A percentile compares a stretch with the other conserved stretches of the same genome.
phyloP scores from a whole-genome alignment of 306 rosid species.

The Senna tora region DNA sequence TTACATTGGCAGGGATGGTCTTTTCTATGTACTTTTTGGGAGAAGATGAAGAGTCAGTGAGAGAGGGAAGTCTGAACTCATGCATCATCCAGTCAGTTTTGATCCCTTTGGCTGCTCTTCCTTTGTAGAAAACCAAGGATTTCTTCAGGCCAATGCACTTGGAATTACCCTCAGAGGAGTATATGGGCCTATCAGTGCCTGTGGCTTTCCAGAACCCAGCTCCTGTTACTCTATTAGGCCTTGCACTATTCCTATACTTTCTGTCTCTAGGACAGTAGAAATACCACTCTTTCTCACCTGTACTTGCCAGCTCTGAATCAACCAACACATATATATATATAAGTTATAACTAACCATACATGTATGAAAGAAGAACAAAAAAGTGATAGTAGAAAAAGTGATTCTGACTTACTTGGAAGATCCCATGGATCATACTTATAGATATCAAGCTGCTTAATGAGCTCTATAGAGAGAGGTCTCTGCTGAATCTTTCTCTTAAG shows the following conservation, averaged over 20 bases:
- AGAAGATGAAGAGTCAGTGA: slow-evolving; percentile 52
- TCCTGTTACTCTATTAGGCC: slow-evolving; percentile 90
- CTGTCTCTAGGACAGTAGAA: slow-evolving; percentile 94
- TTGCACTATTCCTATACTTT: slow-evolving; percentile 88
- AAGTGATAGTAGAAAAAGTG: too few relatives aligned
- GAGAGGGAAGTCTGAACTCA: slow-evolving; percentile 86
- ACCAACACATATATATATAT: too few relatives aligned
- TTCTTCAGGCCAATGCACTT: slow-evolving; percentile 92
- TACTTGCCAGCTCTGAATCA: slow-evolving; percentile 76
- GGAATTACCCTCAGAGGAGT: slow-evolving; percentile 82
- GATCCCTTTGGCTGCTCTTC: slow-evolving; percentile 85
- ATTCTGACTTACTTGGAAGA: slow-evolving; percentile 76
- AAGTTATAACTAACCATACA: too few relatives aligned
- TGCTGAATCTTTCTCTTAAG: slow-evolving; percentile 84
- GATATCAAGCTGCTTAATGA: slow-evolving; percentile 92
- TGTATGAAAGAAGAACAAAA: too few relatives aligned
- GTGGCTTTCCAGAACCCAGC: slow-evolving; percentile 99
- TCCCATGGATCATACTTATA: slow-evolving; percentile 96
- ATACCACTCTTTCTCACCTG: slow-evolving; percentile 94
- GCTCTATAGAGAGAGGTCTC: slow-evolving; percentile 77
- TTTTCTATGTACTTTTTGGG: slow-evolving; percentile 60
- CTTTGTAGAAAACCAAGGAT: slow-evolving; percentile 88
- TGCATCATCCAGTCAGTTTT: slow-evolving; percentile 99
- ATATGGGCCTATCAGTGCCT: slow-evolving; percentile 86
- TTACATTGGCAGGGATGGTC: slow-evolving; percentile 68